Evolutionary conservation across 2,329 filamentous ascomycete species (phyloP).

Genomic region (Curvularia sp.): DNA sequence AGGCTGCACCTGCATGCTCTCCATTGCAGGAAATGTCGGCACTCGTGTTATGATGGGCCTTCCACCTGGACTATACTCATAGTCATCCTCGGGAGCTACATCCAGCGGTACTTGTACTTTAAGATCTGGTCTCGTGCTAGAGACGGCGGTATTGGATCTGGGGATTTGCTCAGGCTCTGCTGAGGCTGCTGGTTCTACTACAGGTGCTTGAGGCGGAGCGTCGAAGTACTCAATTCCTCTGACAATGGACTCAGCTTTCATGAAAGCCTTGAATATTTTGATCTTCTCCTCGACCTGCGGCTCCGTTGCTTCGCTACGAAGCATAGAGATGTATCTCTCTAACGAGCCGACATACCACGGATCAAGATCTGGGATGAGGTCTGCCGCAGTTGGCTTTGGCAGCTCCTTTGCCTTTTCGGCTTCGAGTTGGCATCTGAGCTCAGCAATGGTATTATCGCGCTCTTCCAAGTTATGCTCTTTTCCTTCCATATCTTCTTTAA

Average conservation of each 20-base stretch:
- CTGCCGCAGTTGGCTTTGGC: constrained; percentile 35
- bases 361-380: constrained; percentile 61
- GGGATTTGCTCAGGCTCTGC: constrained; percentile 10
- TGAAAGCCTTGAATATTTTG: constrained; percentile 61
- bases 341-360: constrained; percentile 64
- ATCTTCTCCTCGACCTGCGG: constrained; percentile 60
- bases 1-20: constrained; percentile 20
- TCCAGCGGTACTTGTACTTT: constrained; percentile 27
- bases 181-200: constrained; percentile 7
- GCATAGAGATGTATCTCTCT: constrained; percentile 62
- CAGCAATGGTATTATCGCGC: constrained; percentile 9
- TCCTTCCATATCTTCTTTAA: constrained; percentile 46
- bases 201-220: constrained; percentile 27
- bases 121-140: constrained; percentile 23
- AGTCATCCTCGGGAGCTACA: constrained; percentile 28
- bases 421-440: constrained; percentile 21
- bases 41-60: constrained; percentile 54
- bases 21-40: constrained; percentile 24
- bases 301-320: constrained; percentile 57
- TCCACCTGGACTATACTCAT: constrained; percentile 61
- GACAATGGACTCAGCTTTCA: constrained; percentile 42
- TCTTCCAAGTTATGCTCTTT: constrained; percentile 25
- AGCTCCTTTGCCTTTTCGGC: constrained; percentile 34
- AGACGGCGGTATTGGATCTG: constrained; percentile 14
- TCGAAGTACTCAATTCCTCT: constrained; percentile 55